Conservation (phyloP, 805 yeast species). For the Candida ulmi region DNA sequence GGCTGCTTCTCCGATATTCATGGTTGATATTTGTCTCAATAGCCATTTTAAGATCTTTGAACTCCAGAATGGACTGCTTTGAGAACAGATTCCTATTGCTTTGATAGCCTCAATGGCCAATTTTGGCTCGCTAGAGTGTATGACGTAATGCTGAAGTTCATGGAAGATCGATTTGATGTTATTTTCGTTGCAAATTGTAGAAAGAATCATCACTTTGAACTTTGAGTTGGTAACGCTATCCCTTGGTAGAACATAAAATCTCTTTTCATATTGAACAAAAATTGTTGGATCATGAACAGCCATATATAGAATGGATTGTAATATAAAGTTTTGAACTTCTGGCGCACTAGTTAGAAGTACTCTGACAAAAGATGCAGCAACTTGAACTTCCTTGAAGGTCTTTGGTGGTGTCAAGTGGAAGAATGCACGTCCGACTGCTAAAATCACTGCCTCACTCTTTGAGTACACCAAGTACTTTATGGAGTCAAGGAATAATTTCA, state of each 20-base stretch:
- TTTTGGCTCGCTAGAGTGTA: conserved; percentile 19
- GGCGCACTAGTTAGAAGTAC: conserved; percentile 29
- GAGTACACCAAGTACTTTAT: conserved; percentile 43
- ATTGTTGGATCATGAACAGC: conserved; percentile 31
- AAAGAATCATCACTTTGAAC: conserved; percentile 56
- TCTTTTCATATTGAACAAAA: conserved; percentile 32
- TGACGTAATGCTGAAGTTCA: conserved; percentile 59
- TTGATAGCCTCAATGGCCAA: conserved; percentile 46
- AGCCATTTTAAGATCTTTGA: conserved; percentile 60
- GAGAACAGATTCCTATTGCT: conserved; percentile 58
- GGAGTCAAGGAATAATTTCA: conserved; percentile 45
- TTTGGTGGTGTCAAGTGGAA: conserved; percentile 53
- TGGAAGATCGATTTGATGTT: conserved; percentile 48
- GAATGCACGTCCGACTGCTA: conserved; percentile 55
- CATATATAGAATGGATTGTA: conserved; percentile 41
- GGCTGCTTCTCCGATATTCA: conserved; percentile 24
- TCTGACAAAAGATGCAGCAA: conserved; percentile 47
- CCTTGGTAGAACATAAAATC: conserved; percentile 51
- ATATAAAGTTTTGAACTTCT: conserved; percentile 32
- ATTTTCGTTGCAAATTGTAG: conserved; percentile 47
- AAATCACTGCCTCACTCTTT: conserved; percentile 51
- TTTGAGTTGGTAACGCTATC: conserved; percentile 42
- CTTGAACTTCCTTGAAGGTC: conserved; percentile 39
- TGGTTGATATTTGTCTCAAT: conserved; percentile 37
- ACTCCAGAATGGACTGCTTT: conserved; percentile 42